Evolutionary conservation across 78 protist species (phyloP).

Genomic region (Dictyostelium intermedium): DNA sequence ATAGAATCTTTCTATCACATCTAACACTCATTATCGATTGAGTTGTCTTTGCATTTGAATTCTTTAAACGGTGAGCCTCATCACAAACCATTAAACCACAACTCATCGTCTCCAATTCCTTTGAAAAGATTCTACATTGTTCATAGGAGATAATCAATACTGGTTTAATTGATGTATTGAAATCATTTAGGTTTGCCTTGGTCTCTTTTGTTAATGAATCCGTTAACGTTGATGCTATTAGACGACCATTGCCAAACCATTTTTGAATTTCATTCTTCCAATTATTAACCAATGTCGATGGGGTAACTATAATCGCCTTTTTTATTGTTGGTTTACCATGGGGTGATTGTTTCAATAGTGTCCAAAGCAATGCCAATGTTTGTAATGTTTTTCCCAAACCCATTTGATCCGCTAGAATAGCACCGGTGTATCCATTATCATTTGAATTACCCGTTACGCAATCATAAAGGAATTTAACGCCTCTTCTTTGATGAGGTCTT

Average conservation of each 20-base stretch:
- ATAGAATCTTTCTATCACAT: constrained; percentile 66
- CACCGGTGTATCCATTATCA: constrained; percentile 36
- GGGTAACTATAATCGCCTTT: constrained; percentile 86
- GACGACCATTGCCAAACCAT: constrained; percentile 81
- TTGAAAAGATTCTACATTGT: constrained; percentile 47
- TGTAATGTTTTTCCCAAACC: constrained; percentile 94
- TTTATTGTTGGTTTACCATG: background rate
- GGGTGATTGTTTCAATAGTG: constrained; percentile 86
- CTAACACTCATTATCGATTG: constrained; percentile 41
- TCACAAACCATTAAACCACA: constrained; percentile 79
- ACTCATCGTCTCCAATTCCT: background rate
- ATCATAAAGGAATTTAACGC: constrained; percentile 91
- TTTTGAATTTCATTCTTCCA: constrained; percentile 78
- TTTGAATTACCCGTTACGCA: constrained; percentile 70
- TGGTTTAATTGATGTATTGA: constrained; percentile 58
- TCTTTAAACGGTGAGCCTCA: constrained; percentile 91
- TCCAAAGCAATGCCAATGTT: constrained; percentile 87
- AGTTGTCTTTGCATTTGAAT: constrained; percentile 63
- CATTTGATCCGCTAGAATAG: constrained; percentile 79
- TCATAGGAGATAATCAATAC: constrained; percentile 76
- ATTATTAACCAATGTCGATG: constrained; percentile 81
- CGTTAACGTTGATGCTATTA: constrained; percentile 40
- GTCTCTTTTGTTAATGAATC: constrained; percentile 52
- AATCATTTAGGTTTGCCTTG: constrained; percentile 24
- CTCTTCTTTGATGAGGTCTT: constrained; percentile 93